Conservation (phyloP, 495 filamentous ascomycete genomes). For the Acidiella bohemica region DNA sequence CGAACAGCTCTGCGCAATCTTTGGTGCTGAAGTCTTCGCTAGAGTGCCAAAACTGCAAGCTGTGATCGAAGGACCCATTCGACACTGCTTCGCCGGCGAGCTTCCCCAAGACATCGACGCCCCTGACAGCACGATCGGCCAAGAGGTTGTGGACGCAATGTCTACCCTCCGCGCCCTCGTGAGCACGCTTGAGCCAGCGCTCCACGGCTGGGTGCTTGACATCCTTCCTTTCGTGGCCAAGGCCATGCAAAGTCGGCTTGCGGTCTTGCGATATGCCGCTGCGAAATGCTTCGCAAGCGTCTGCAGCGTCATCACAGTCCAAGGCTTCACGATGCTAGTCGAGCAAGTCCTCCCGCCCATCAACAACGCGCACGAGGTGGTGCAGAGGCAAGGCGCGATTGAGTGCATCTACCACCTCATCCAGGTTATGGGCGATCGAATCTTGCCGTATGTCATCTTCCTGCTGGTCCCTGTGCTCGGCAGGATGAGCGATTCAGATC, state of each 20-base stretch:
- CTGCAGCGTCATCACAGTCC: constrained; percentile 86
- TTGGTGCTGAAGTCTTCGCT: constrained; percentile 60
- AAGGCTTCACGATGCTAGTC: constrained; percentile 91
- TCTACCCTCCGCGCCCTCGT: constrained; percentile 83
- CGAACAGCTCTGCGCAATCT: constrained; percentile 68
- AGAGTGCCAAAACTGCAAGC: constrained; percentile 65
- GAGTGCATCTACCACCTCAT: constrained; percentile 91
- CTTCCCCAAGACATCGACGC: constrained; percentile 56
- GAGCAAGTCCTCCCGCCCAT: constrained; percentile 85
- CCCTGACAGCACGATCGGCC: constrained; percentile 58
- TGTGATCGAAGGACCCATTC: constrained; percentile 70
- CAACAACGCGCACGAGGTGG: constrained; percentile 72
- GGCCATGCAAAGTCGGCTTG: constrained; percentile 70
- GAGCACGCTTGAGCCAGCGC: constrained; percentile 59
- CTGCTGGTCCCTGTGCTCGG: constrained; percentile 95
- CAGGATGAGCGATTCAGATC: constrained; percentile 98
- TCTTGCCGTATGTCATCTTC: constrained; percentile 96
- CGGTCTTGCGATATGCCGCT: constrained; percentile 87
- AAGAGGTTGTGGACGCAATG: constrained; percentile 84
- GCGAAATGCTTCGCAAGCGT: constrained; percentile 96
- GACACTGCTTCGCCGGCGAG: constrained; percentile 55
- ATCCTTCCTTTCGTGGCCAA: constrained; percentile 79
- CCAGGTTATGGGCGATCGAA: constrained; percentile 92
- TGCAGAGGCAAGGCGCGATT: constrained; percentile 79
- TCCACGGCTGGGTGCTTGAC: constrained; percentile 63